These are phyloP conservation scores for Lathyrus oleraceus DNA, from an alignment of 306 rosid genomes.

Conservation along the genomic window DNA sequence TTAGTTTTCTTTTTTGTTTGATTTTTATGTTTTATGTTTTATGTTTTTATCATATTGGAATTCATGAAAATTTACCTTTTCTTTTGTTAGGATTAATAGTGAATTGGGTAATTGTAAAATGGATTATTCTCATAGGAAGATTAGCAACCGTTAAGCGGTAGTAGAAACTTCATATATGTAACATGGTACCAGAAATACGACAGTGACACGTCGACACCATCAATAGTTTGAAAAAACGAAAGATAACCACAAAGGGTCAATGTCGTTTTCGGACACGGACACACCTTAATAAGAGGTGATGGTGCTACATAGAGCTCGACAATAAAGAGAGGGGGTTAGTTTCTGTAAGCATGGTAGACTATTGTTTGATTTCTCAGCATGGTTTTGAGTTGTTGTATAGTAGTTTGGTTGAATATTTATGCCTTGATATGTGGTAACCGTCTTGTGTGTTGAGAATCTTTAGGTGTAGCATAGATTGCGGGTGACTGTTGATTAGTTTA, in stretches of 20 bases:
- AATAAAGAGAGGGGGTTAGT: neutral
- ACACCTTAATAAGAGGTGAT: too few species aligned
- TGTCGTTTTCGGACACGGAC: too few species aligned
- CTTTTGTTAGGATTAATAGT: neutral
- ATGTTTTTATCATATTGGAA: neutral
- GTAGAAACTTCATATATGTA: too few species aligned
- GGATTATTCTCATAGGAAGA: neutral
- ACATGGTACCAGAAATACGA: too few species aligned
- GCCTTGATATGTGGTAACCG: neutral
- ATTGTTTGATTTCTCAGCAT: neutral
- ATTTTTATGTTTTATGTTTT: neutral
- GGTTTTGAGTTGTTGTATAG: neutral
- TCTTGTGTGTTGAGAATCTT: neutral
- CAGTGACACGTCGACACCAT: too few species aligned
- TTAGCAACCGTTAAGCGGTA: too few species aligned
- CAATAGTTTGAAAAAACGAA: too few species aligned
- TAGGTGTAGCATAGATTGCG: neutral
- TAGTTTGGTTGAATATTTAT: neutral
- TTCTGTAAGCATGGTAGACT: neutral
- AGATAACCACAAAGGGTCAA: too few species aligned
- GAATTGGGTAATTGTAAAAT: neutral
- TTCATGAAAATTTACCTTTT: neutral
- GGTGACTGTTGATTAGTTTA: neutral
- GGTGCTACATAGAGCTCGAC: too few species aligned
- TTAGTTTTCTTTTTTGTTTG: slow-evolving; percentile 35